A percentile compares a stretch with the other conserved stretches of the same genome.
phyloP scores from a whole-genome alignment of 2,329 filamentous ascomycete genomes.

The Myriangium duriaei region DNA sequence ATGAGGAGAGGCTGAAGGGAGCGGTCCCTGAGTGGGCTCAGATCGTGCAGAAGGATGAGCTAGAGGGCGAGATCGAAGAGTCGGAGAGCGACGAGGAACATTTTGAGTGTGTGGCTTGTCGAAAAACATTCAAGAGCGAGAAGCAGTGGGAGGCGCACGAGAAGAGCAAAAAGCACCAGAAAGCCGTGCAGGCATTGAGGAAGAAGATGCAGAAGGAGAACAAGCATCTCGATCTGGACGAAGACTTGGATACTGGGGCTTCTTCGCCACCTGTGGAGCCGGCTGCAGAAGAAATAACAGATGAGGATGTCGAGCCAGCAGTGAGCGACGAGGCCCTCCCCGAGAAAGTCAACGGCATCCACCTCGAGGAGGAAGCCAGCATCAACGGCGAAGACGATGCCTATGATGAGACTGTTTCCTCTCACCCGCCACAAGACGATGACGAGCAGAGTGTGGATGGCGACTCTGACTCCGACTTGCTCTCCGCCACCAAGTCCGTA shows the following conservation, averaged over 20 bases:
- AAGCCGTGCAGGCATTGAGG: conserved; percentile 67
- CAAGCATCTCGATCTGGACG: conserved; percentile 39
- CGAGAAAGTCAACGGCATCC: conserved; percentile 14
- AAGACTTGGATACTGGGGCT: conserved; percentile 24
- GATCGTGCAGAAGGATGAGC: conserved; percentile 41
- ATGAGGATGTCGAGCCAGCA: conserved; percentile 7
- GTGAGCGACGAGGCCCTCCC: conserved; percentile 10
- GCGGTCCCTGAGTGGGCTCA: conserved; percentile 66
- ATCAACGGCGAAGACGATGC: neutral
- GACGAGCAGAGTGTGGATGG: conserved; percentile 11
- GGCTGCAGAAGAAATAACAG: conserved; percentile 18
- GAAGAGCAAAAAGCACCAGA: conserved; percentile 91
- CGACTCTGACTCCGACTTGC: conserved; percentile 32
- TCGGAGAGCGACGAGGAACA: conserved; percentile 38
- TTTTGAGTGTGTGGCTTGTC: conserved; percentile 51
- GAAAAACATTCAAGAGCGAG: conserved; percentile 71
- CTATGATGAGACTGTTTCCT: neutral
- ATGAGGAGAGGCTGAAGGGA: conserved; percentile 59
- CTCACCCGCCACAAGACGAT: neutral
- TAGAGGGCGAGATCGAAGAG: conserved; percentile 38
- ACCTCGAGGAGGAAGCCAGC: conserved; percentile 14
- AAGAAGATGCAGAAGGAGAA: conserved; percentile 77
- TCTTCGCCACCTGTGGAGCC: conserved; percentile 21
- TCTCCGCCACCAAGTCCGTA: conserved; percentile 26
- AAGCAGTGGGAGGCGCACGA: conserved; percentile 86